Evolutionary conservation across 805 yeast species (phyloP).

Genomic region (Saccharomycopsis selenospora): DNA sequence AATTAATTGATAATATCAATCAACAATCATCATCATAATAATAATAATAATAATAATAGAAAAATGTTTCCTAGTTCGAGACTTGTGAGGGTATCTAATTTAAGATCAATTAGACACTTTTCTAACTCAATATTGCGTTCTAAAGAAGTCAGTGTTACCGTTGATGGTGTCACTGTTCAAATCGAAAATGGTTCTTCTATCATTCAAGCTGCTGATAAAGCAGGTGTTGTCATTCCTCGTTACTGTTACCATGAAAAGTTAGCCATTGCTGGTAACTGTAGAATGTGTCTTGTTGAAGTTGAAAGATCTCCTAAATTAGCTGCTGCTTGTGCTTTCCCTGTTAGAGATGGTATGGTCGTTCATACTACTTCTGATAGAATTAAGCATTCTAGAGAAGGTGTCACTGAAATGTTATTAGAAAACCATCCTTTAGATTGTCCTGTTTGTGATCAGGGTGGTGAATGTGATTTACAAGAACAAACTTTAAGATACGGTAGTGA

Average conservation of each 20-base stretch:
- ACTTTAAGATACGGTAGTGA: constrained; percentile 76
- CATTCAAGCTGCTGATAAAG: constrained; percentile 87
- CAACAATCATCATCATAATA: too few species aligned
- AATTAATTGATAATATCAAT: too few species aligned
- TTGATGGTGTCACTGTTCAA: constrained; percentile 65
- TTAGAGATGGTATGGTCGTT: constrained; percentile 83
- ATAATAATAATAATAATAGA: too few species aligned
- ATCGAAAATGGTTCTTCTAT: constrained; percentile 84
- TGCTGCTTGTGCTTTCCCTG: constrained; percentile 90
- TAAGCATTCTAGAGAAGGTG: constrained; percentile 80
- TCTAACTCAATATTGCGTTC: constrained; percentile 29
- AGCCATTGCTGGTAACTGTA: constrained; percentile 87
- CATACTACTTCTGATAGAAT: constrained; percentile 72
- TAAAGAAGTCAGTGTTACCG: constrained; percentile 50
- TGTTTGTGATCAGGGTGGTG: constrained; percentile 92
- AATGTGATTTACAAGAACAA: constrained; percentile 88
- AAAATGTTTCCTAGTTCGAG: neutral
- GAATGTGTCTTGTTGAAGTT: constrained; percentile 88
- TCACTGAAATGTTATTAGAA: constrained; percentile 79
- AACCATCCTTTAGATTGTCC: constrained; percentile 93
- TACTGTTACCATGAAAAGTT: constrained; percentile 89
- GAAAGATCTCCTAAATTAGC: constrained; percentile 85
- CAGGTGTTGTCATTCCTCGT: constrained; percentile 81
- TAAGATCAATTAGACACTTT: constrained; percentile 24
- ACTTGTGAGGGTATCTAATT: neutral